A percentile compares a stretch with the other conserved stretches of the same genome.
phyloP scores from a whole-genome alignment of 768 basidiomycete genomes.

The Tricholoma furcatifolium region DNA sequence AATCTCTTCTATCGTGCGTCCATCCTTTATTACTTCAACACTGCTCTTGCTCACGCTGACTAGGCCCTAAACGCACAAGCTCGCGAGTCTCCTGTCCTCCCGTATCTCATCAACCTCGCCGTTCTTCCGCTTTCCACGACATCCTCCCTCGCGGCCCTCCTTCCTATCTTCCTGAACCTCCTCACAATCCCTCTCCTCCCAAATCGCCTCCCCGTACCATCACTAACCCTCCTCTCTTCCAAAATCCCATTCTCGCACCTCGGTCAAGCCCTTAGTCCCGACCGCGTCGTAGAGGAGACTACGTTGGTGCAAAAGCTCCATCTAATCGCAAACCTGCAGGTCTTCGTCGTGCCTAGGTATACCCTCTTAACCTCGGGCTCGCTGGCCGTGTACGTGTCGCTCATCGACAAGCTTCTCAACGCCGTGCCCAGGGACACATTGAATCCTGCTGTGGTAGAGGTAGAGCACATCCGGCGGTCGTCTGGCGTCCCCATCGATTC shows the following conservation, averaged over 20 bases:
- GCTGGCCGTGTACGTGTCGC: conserved; percentile 55
- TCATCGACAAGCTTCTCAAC: conserved; percentile 49
- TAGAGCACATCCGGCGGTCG: not conserved
- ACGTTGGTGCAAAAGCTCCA: conserved; percentile 43
- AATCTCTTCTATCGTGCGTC: conserved; percentile 47
- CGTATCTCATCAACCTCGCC: conserved; percentile 45
- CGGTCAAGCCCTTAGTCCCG: conserved; percentile 21
- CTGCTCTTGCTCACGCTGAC: not conserved
- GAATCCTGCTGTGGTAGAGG: not conserved
- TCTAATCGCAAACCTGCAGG: conserved; percentile 69
- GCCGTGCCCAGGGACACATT: conserved; percentile 27
- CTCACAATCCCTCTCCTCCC: conserved; percentile 78
- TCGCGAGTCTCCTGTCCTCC: conserved; percentile 46
- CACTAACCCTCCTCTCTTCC: conserved; percentile 64
- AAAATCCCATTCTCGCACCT: conserved; percentile 53
- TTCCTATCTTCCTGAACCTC: conserved; percentile 52
- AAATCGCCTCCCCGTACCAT: conserved; percentile 62
- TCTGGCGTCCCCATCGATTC: conserved; percentile 40
- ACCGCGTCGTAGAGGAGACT: conserved; percentile 26
- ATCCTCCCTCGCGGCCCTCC: conserved; percentile 24
- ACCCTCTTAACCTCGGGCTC: conserved; percentile 41
- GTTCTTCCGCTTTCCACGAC: conserved; percentile 38
- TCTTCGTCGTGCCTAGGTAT: conserved; percentile 66
- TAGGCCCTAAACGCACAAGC: conserved; percentile 61
- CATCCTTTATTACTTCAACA: not conserved